A percentile compares a stretch with the other conserved stretches of the same genome.
phyloP scores from a whole-genome alignment of 2,329 filamentous ascomycete species.

The Fusarium algeriense region DNA sequence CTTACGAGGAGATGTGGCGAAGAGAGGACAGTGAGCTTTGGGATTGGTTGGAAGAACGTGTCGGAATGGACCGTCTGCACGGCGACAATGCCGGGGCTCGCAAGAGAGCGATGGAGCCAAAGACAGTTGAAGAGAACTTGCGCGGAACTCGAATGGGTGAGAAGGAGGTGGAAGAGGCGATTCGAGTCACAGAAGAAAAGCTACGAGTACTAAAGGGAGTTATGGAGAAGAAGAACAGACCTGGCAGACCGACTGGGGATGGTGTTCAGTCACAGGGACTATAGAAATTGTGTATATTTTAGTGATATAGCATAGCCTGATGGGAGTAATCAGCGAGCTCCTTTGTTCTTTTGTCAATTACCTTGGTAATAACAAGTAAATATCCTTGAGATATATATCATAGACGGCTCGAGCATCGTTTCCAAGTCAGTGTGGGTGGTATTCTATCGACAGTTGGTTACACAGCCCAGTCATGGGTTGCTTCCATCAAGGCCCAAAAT shows the following conservation, averaged over 20 bases:
- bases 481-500: neutral
- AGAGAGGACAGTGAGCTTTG: constrained; percentile 89
- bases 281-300: constrained; percentile 44
- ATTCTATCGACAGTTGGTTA: neutral
- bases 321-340: constrained; percentile 40
- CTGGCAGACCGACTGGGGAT: constrained; percentile 18
- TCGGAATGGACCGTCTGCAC: constrained; percentile 74
- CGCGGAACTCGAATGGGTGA: constrained; percentile 74
- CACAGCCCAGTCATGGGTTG: neutral
- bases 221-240: constrained; percentile 62
- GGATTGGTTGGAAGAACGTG: constrained; percentile 92
- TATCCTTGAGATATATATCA: neutral
- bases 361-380: constrained; percentile 4
- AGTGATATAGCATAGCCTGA: constrained; percentile 38
- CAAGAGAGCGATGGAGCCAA: constrained; percentile 65
- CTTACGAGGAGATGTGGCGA: constrained; percentile 94
- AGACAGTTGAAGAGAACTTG: constrained; percentile 70
- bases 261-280: constrained; percentile 32
- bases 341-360: constrained; percentile 45
- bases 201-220: constrained; percentile 81
- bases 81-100: constrained; percentile 52
- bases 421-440: neutral
- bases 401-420: neutral
- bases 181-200: constrained; percentile 87
- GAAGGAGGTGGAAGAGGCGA: constrained; percentile 81